Percentiles rank a stretch among this genome's conserved stretches.
Evolutionary conservation across 2,329 filamentous ascomycete genomes (phyloP).

Genomic region (Arthrobotrys sinensis): DNA sequence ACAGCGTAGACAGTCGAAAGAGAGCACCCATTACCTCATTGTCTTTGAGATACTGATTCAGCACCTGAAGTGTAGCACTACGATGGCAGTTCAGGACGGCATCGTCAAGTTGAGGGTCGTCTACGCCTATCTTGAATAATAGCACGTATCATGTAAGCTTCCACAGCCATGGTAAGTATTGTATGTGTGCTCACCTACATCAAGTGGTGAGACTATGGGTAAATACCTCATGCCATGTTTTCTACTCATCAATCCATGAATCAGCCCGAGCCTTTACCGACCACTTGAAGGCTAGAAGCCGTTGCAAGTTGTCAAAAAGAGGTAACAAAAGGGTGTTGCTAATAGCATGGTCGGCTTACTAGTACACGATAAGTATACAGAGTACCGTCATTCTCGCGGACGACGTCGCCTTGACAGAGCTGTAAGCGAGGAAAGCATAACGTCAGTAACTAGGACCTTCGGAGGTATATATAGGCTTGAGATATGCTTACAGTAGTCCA

Average conservation of each 20-base stretch:
- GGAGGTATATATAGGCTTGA: neutral
- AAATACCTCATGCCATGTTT: constrained; percentile 66
- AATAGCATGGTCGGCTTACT: constrained; percentile 52
- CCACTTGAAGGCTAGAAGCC: constrained; percentile 31
- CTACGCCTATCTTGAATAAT: constrained; percentile 56
- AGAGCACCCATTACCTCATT: constrained; percentile 51
- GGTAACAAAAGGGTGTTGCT: constrained; percentile 27
- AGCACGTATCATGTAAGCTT: constrained; percentile 49
- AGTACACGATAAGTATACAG: constrained; percentile 60
- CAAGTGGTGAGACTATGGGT: constrained; percentile 49
- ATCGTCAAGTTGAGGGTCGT: constrained; percentile 58
- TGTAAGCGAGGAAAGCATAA: neutral
- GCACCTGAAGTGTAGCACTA: constrained; percentile 46
- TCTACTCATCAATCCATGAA: constrained; percentile 62
- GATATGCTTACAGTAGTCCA: constrained; percentile 55
- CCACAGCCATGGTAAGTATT: constrained; percentile 23
- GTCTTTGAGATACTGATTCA: constrained; percentile 61
- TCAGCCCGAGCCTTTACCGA: constrained; percentile 49
- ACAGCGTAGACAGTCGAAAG: constrained; percentile 41
- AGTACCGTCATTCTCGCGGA: constrained; percentile 42
- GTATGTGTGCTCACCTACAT: constrained; percentile 54
- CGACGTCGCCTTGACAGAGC: constrained; percentile 56
- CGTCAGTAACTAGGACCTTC: neutral
- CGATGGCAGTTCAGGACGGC: constrained; percentile 55
- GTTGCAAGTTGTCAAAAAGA: constrained; percentile 35